phyloP scores from a whole-genome alignment of 331 rosid genomes.

The Quercus lobata region DNA sequence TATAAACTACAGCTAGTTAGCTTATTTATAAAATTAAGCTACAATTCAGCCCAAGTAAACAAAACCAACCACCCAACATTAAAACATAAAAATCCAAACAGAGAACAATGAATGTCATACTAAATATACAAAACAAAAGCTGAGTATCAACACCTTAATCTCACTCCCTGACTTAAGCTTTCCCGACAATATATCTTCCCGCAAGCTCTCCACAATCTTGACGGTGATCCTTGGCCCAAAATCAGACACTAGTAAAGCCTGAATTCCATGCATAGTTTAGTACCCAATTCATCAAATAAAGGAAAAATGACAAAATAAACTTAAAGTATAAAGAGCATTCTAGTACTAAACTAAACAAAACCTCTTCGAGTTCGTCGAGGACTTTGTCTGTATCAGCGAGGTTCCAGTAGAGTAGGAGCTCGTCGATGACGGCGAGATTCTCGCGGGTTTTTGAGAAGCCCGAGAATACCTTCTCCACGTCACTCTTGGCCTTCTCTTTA shows the following conservation, averaged over 20 bases:
- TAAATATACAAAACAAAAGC: not conserved
- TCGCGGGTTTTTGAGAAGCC: constrained; percentile 80
- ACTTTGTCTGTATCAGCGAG: constrained; percentile 87
- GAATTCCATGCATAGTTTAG: not conserved
- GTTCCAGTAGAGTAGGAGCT: constrained; percentile 92
- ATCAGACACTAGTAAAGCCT: constrained; percentile 85
- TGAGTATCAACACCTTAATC: constrained; percentile 38
- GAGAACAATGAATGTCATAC: not conserved
- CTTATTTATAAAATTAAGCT: not conserved
- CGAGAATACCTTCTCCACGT: constrained; percentile 73
- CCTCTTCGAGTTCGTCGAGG: constrained; percentile 98
- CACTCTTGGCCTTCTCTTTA: constrained; percentile 93
- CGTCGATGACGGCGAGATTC: constrained; percentile 80
- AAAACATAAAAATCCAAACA: not conserved
- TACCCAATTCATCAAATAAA: not conserved
- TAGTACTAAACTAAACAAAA: constrained; percentile 1
- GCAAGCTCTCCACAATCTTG: constrained; percentile 77
- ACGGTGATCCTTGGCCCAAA: constrained; percentile 82
- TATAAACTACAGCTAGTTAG: not conserved
- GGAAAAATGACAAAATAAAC: not conserved
- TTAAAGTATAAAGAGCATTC: not conserved
- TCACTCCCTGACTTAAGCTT: constrained; percentile 76
- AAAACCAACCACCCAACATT: not conserved
- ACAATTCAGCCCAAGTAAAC: not conserved
- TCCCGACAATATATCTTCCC: constrained; percentile 75